A percentile compares a stretch with the other conserved stretches of the same genome.
phyloP scores from a whole-genome alignment of 2,329 filamentous ascomycete species.

The Colletotrichum sidae region DNA sequence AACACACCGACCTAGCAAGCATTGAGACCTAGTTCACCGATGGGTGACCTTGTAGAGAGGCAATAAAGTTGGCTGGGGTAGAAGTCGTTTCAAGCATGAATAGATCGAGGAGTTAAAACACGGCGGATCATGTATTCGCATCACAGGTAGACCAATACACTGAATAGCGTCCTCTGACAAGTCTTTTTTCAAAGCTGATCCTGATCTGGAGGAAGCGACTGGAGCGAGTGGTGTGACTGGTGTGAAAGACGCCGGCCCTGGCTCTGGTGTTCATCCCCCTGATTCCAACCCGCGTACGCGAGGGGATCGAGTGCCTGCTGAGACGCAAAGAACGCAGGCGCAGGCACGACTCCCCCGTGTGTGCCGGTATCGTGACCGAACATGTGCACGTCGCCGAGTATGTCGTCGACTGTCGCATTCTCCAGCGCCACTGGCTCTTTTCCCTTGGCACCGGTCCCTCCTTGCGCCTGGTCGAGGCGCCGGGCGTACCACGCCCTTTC shows the following conservation, averaged over 20 bases:
- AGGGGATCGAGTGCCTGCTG: constrained; percentile 9
- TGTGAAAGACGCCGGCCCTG: neutral
- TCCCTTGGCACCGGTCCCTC: neutral
- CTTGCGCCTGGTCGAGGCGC: constrained; percentile 36
- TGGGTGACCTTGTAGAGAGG: too few species aligned
- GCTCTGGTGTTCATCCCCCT: neutral
- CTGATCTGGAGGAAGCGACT: neutral
- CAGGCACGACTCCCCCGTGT: neutral
- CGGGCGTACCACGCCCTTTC: constrained; percentile 40
- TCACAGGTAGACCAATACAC: too few species aligned
- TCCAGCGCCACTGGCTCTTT: constrained; percentile 1
- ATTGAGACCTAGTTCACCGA: constrained; percentile 3
- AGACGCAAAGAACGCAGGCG: constrained; percentile 6
- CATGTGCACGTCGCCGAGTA: constrained; percentile 35
- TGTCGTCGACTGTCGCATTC: constrained; percentile 32
- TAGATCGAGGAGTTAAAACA: too few species aligned
- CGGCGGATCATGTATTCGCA: too few species aligned
- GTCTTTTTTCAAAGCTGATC: neutral
- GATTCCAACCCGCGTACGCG: constrained; percentile 7
- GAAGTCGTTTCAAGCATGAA: too few species aligned
- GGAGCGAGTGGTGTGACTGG: neutral
- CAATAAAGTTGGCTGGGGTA: too few species aligned
- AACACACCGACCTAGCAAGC: constrained; percentile 36
- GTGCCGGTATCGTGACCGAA: constrained; percentile 26
- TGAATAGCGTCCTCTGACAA: too few species aligned